phyloP scores from a whole-genome alignment of 164 flowering plant genomes.

The Chimonanthus praecox region DNA sequence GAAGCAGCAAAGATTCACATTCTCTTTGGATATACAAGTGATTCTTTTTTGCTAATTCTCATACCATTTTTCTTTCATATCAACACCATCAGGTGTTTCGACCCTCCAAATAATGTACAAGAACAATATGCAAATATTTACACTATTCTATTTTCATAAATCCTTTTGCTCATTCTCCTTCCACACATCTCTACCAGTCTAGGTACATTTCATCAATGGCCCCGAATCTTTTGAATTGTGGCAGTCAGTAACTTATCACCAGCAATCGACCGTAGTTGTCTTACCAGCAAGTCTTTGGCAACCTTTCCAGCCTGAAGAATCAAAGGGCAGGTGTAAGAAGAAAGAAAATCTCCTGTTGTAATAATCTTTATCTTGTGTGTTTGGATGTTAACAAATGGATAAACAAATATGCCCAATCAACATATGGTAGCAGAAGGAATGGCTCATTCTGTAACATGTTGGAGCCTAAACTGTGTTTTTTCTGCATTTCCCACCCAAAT shows the following conservation, averaged over 20 bases:
- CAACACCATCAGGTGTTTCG: not conserved
- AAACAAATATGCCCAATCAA: not conserved
- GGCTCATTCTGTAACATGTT: not conserved
- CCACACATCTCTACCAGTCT: not conserved
- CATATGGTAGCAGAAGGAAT: not conserved
- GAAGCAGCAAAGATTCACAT: too few species aligned
- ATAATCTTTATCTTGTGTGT: not conserved
- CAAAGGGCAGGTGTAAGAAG: not conserved
- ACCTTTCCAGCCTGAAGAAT: slow-evolving; percentile 35
- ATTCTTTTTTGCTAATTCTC: not conserved
- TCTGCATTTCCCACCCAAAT: too few species aligned
- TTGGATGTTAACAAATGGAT: not conserved
- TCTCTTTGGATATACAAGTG: too few species aligned
- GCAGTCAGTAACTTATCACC: slow-evolving; percentile 41
- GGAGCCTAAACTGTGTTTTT: not conserved
- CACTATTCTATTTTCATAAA: not conserved
- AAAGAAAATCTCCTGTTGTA: too few species aligned
- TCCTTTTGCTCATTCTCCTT: not conserved
- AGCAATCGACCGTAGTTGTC: slow-evolving; percentile 26
- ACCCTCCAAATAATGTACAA: too few species aligned
- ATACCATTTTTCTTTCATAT: not conserved
- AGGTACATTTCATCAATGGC: slow-evolving; percentile 1
- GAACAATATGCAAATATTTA: too few species aligned
- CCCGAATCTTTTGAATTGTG: slow-evolving; percentile 27
- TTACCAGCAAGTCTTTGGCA: slow-evolving; percentile 32